Conservation (phyloP, 306 rosid genomes). For the Prosopis cineraria region DNA sequence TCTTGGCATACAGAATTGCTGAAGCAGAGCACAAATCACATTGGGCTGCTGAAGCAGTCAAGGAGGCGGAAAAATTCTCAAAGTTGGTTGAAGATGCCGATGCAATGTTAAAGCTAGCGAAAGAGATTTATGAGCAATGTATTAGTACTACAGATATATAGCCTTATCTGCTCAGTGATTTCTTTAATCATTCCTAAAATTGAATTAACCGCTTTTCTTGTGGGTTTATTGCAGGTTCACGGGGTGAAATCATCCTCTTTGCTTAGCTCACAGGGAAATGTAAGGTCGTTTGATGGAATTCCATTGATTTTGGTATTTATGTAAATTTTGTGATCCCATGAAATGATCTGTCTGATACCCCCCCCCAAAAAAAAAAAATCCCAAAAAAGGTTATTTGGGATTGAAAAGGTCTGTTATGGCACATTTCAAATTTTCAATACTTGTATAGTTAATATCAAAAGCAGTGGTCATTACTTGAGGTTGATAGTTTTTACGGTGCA, state of each 20-base stretch:
- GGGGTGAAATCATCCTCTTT: slow-evolving; percentile 53
- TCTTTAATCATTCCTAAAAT: neutral
- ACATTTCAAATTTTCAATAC: neutral
- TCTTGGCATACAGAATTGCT: slow-evolving; percentile 63
- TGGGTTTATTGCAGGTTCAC: slow-evolving; percentile 61
- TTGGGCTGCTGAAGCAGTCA: slow-evolving; percentile 70
- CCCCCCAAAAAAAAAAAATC: neutral
- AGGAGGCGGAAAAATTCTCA: slow-evolving; percentile 58
- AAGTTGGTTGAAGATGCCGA: slow-evolving; percentile 62
- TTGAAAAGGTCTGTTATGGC: neutral
- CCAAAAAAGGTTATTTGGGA: neutral
- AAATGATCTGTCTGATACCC: neutral
- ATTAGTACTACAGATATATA: slow-evolving; percentile 32
- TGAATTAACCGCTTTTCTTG: slow-evolving; percentile 6
- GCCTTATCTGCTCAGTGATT: slow-evolving; percentile 10
- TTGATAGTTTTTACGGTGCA: neutral
- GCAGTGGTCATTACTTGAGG: neutral
- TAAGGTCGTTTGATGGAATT: slow-evolving; percentile 21
- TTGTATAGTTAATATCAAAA: neutral
- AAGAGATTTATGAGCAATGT: slow-evolving; percentile 71
- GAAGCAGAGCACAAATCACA: slow-evolving; percentile 70
- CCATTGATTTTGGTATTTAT: slow-evolving; percentile 30
- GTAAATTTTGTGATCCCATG: slow-evolving; percentile 50
- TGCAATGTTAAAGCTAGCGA: slow-evolving; percentile 52
- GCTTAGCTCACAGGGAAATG: slow-evolving; percentile 21